A percentile compares a stretch with the other conserved stretches of the same genome.
Evolutionary conservation across 78 protist genomes (phyloP).

Genomic region (Dictyostelium citrinum): DNA sequence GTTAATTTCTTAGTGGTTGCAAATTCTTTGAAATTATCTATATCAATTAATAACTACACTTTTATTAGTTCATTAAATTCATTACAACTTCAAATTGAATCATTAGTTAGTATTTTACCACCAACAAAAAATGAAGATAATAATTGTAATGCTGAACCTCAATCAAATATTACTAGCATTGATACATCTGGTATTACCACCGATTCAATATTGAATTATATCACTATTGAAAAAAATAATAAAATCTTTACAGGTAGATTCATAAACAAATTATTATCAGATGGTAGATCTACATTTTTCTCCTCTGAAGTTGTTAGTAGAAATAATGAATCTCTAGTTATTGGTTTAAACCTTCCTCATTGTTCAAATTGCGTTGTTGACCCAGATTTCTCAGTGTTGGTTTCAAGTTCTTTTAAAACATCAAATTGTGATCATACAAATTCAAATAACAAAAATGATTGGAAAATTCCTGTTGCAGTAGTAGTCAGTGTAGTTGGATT

Average conservation of each 20-base stretch:
- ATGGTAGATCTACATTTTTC: not conserved
- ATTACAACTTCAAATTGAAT: not conserved
- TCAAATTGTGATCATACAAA: not conserved
- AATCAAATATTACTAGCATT: not conserved
- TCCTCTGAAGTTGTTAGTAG: not conserved
- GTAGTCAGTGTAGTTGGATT: not conserved
- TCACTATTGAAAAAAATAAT: not conserved
- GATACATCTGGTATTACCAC: not conserved
- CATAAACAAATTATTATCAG: not conserved
- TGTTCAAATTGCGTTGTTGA: not conserved
- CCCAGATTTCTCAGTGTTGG: not conserved
- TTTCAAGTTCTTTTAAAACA: not conserved
- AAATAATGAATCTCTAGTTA: not conserved
- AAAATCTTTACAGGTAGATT: conserved; percentile 4
- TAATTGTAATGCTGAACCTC: not conserved
- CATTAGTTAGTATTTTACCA: not conserved
- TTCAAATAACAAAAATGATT: not conserved
- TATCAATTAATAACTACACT: not conserved
- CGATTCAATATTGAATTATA: not conserved
- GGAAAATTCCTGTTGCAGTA: not conserved
- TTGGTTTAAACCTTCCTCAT: not conserved
- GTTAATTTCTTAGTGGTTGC: not conserved
- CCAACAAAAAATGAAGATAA: not conserved
- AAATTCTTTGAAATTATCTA: not conserved
- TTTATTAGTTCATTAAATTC: not conserved